Conservation (phyloP, 1,139 yeast species). For the Candida tropicalis region DNA sequence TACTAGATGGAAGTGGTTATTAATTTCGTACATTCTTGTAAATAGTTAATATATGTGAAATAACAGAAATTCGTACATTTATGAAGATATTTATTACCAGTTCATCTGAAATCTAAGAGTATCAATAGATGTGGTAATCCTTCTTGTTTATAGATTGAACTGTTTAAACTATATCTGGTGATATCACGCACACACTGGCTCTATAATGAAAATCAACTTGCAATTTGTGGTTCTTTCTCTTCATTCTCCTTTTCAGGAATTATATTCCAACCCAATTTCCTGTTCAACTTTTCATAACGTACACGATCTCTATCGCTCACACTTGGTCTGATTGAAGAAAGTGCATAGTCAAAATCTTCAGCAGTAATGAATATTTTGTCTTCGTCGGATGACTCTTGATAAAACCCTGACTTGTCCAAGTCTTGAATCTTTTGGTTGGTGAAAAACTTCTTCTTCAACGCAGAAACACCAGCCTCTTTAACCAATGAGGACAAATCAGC, state of each 20-base stretch:
- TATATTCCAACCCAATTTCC: constrained; percentile 60
- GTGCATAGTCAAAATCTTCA: constrained; percentile 72
- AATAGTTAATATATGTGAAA: not conserved
- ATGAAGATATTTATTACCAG: no score
- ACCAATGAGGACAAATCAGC: constrained; percentile 93
- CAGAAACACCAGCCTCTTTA: constrained; percentile 89
- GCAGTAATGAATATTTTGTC: constrained; percentile 56
- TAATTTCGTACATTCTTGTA: constrained; percentile 1
- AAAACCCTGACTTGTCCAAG: constrained; percentile 48
- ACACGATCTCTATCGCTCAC: constrained; percentile 84
- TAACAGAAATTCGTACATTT: not conserved
- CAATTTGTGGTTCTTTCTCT: constrained; percentile 13
- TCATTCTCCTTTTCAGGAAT: constrained; percentile 21
- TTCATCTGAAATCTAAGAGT: no score
- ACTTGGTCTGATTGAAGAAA: constrained; percentile 80
- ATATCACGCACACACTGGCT: no score
- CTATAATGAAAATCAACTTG: constrained; percentile 4
- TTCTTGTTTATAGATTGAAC: no score
- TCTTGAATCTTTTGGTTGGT: constrained; percentile 50
- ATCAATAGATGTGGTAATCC: no score
- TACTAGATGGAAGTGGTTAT: no score
- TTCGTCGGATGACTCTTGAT: constrained; percentile 30
- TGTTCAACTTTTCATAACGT: constrained; percentile 69
- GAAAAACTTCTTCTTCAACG: constrained; percentile 74
- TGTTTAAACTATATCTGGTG: no score